Base-by-base conservation (phyloP, 2,329 filamentous ascomycete genomes). In the Penicillium rolfsii region DNA sequence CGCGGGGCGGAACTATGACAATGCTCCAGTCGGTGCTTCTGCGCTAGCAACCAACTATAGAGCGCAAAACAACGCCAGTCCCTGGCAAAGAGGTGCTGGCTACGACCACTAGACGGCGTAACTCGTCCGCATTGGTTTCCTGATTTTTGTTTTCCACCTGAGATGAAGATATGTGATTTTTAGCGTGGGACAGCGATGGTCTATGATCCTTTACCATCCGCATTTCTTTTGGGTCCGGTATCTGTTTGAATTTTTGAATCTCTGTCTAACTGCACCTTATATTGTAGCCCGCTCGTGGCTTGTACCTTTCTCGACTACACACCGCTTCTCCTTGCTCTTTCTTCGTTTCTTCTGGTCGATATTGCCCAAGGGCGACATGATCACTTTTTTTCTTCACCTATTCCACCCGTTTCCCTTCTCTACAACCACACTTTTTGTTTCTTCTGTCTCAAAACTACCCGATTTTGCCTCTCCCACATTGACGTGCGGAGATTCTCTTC, bases 1-100 rank as follows among this genome's bases (percentile, higher is more conserved):
- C n/a, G 70, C 73, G 50, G 66, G 70, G 46, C 68, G 74, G 64
- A 68, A 69, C 60, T 71, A 71, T 57, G 73, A 69, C 50, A 70
- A 73, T 22, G 71, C 73, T 11, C 75, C 76, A 1, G 68, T 75
- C 40, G 74, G 74, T 33, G 67, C 72, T 19, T 72, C 74, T 30
- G 70, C 73, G 52, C 56, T 69, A 38, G 60, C 65, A 12, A 57
- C 67, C 40, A 64, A 22, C 14, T 81, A 77, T 68, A 75, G 82
- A 63, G 69, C 78, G 64, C 79, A 82, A 66, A 83, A 85, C 70
- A 86, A 81, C 70, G 74, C 82, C 40, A 87, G 84, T 76, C 85
- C 86, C 56, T 89, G 86, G 86, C 86, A 89, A 76, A 77, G 86
- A 72, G 86, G 86, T 46, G 86, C 86, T 35, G 86, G 86, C 48